Percentiles rank a stretch among this genome's conserved stretches.
phyloP scores from a whole-genome alignment of 1,139 yeast species.

The Taphrina deformans region DNA sequence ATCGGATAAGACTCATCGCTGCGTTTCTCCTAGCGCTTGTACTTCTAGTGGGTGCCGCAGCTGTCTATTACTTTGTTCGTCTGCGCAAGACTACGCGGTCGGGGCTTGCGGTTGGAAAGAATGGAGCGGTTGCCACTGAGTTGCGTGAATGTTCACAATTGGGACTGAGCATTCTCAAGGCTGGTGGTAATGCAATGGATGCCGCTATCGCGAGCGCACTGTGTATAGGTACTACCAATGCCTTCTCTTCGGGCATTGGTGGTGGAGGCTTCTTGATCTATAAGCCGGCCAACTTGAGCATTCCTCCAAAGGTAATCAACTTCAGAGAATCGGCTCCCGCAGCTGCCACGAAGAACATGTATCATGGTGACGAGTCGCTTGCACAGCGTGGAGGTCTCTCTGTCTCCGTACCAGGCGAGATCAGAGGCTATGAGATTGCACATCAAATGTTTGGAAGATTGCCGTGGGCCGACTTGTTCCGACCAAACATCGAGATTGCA shows the following conservation, averaged over 20 bases:
- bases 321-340: slow-evolving; percentile 87
- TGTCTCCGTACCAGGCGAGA: slow-evolving; percentile 84
- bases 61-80: neutral
- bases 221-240: slow-evolving; percentile 80
- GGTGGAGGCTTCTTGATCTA: slow-evolving; percentile 47
- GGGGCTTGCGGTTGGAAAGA: slow-evolving; percentile 56
- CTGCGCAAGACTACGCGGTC: neutral
- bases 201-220: slow-evolving; percentile 87
- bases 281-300: slow-evolving; percentile 2
- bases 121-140: slow-evolving; percentile 81
- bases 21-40: neutral
- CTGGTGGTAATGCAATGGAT: slow-evolving; percentile 82
- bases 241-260: slow-evolving; percentile 87
- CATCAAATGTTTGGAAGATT: slow-evolving; percentile 60
- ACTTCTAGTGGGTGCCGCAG: neutral
- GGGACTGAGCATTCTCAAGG: slow-evolving; percentile 60
- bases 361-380: slow-evolving; percentile 49
- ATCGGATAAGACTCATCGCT: neutral
- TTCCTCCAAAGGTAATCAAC: slow-evolving; percentile 55
- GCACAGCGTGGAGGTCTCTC: slow-evolving; percentile 82
- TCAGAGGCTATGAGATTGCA: slow-evolving; percentile 72
- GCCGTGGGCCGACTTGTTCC: slow-evolving; percentile 69
- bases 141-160: slow-evolving; percentile 67
- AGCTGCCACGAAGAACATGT: slow-evolving; percentile 66
- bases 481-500: slow-evolving; percentile 73